Percentiles rank a stretch among this genome's conserved stretches.
These are phyloP conservation scores for Floccularia luteovirens DNA, from an alignment of 768 basidiomycete genomes.

Conservation along the genomic window DNA sequence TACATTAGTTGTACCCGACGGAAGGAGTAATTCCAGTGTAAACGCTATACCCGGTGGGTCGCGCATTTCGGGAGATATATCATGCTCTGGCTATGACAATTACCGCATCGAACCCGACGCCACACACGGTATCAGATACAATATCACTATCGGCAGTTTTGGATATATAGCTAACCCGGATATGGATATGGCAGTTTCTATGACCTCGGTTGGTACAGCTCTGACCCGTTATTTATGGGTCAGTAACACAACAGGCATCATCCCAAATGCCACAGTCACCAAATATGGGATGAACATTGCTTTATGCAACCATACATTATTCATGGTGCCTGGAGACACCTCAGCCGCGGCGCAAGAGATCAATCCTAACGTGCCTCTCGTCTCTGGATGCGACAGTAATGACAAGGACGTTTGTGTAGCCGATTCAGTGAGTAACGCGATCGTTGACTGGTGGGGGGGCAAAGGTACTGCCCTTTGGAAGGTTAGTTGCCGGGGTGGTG, in stretches of 20 bases:
- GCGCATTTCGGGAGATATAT: constrained; percentile 4
- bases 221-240: constrained; percentile 7
- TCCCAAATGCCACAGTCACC: constrained; percentile 8
- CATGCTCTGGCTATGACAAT: constrained; percentile 6
- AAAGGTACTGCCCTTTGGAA: constrained; percentile 9
- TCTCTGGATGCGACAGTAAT: constrained; percentile 7
- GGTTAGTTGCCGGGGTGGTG: constrained; percentile 10
- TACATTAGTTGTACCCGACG: constrained; percentile 8
- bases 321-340: constrained; percentile 3
- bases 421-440: constrained; percentile 12
- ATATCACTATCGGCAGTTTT: background rate
- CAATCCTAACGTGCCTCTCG: constrained; percentile 1
- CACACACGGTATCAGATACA: background rate
- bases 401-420: constrained; percentile 8
- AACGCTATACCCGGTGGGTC: constrained; percentile 7
- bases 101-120: background rate
- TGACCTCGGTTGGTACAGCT: constrained; percentile 5
- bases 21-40: constrained; percentile 3
- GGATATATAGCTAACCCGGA: background rate
- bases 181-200: constrained; percentile 4
- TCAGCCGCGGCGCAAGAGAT: background rate
- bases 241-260: constrained; percentile 7
- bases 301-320: constrained; percentile 7
- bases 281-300: constrained; percentile 10
- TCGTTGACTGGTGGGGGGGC: constrained; percentile 14